A percentile compares a stretch with the other conserved stretches of the same genome.
Evolutionary conservation across 352 stramenopile genomes (phyloP).

Genomic region (Blastocystis sp.): DNA sequence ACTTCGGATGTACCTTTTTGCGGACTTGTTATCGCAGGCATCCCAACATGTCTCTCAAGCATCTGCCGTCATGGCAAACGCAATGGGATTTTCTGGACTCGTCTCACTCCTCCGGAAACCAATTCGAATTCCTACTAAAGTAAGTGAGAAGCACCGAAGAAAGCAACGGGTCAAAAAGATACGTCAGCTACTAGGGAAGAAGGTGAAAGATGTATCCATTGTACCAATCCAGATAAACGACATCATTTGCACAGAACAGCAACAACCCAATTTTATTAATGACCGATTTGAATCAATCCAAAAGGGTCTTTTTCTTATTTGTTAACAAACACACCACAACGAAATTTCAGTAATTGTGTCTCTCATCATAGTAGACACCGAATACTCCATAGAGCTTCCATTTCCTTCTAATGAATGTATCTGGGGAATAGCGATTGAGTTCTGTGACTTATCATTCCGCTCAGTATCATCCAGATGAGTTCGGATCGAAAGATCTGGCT

Average conservation of each 20-base stretch:
- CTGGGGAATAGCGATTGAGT: conserved; percentile 15
- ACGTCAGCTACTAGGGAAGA: not conserved
- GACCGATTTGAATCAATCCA: not conserved
- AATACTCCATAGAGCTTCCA: not conserved
- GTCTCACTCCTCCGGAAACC: not conserved
- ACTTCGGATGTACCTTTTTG: not conserved
- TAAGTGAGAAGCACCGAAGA: not conserved
- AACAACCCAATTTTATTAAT: not conserved
- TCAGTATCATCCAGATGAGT: not conserved
- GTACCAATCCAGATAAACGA: not conserved
- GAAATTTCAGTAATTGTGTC: conserved; percentile 19
- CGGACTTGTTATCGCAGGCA: not conserved
- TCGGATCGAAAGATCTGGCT: not conserved
- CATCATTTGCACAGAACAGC: not conserved
- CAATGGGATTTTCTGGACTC: not conserved
- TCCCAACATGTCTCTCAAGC: not conserved
- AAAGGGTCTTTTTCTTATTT: not conserved
- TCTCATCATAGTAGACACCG: not conserved
- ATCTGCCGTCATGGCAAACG: not conserved
- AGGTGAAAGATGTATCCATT: not conserved
- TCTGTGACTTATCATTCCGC: not conserved
- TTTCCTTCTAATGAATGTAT: conserved; percentile 15
- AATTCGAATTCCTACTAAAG: not conserved
- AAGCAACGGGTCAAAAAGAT: not conserved
- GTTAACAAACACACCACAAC: not conserved